phyloP scores from a whole-genome alignment of 345 rosid genomes.

The Citrus medica region DNA sequence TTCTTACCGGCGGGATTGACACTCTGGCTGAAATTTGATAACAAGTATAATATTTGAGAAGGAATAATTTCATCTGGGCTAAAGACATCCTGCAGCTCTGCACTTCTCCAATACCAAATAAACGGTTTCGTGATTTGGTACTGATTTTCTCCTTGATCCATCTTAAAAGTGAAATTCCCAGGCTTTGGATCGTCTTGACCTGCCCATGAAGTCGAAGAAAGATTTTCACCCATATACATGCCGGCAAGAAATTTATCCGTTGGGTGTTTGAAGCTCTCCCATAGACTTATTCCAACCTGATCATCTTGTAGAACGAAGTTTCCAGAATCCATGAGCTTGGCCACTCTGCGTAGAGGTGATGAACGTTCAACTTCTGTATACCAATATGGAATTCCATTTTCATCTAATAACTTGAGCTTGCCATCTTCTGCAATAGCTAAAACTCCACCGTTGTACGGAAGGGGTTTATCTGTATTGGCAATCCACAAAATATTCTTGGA shows the following conservation, averaged over 20 bases:
- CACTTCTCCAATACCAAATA: background rate
- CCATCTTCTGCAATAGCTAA: slow-evolving; percentile 14
- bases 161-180: slow-evolving; percentile 28
- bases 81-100: background rate
- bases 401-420: slow-evolving; percentile 8
- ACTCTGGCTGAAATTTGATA: slow-evolving; percentile 12
- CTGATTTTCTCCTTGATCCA: background rate
- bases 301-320: slow-evolving; percentile 18
- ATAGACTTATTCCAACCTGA: background rate
- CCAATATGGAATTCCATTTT: background rate
- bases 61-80: background rate
- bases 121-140: background rate
- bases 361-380: background rate
- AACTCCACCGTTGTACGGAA: background rate
- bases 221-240: slow-evolving; percentile 20
- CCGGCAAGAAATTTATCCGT: slow-evolving; percentile 41
- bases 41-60: background rate
- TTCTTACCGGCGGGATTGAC: background rate
- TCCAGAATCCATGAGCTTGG: slow-evolving; percentile 27
- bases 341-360: background rate
- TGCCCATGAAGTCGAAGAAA: slow-evolving; percentile 30
- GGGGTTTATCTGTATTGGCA: slow-evolving; percentile 17
- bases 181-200: slow-evolving; percentile 26
- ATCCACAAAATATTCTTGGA: slow-evolving; percentile 33
- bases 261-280: slow-evolving; percentile 34